Evolutionary conservation across 139 green algal genomes (phyloP).

Genomic region (Pleodorina starrii): DNA sequence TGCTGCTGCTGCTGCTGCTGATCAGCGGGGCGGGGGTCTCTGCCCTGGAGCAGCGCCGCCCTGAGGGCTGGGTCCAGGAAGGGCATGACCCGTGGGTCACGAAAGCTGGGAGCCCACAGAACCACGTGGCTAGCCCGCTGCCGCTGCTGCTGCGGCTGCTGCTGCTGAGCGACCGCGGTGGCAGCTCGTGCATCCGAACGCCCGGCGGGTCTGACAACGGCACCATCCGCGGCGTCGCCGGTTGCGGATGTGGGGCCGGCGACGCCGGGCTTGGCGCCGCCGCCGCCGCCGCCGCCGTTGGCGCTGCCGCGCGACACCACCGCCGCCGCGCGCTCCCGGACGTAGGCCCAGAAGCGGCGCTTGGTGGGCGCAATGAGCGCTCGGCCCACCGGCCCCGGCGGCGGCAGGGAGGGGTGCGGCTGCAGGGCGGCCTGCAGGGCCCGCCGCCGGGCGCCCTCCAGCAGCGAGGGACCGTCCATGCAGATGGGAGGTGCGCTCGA

Average conservation of each 20-base stretch:
- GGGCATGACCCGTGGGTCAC: conserved; percentile 34
- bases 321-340: neutral
- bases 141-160: neutral
- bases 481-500: too few species aligned
- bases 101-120: conserved; percentile 31
- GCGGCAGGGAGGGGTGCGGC: conserved; percentile 3
- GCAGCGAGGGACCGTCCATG: neutral
- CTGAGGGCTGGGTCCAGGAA: conserved; percentile 3
- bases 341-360: conserved; percentile 30
- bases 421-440: conserved; percentile 11
- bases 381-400: neutral
- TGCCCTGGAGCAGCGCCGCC: neutral
- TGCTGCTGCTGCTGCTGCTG: neutral
- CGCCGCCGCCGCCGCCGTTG: neutral
- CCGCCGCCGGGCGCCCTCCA: neutral
- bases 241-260: neutral
- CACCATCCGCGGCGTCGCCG: neutral
- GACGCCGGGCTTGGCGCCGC: too few species aligned
- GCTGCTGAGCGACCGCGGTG: neutral
- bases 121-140: neutral
- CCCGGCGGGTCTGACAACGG: neutral
- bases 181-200: neutral
- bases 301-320: neutral
- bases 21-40: neutral
- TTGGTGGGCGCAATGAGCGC: conserved; percentile 15